A percentile compares a stretch with the other conserved stretches of the same genome.
phyloP scores from a whole-genome alignment of 257 asterid genomes.

The Marsdenia floribunda region DNA sequence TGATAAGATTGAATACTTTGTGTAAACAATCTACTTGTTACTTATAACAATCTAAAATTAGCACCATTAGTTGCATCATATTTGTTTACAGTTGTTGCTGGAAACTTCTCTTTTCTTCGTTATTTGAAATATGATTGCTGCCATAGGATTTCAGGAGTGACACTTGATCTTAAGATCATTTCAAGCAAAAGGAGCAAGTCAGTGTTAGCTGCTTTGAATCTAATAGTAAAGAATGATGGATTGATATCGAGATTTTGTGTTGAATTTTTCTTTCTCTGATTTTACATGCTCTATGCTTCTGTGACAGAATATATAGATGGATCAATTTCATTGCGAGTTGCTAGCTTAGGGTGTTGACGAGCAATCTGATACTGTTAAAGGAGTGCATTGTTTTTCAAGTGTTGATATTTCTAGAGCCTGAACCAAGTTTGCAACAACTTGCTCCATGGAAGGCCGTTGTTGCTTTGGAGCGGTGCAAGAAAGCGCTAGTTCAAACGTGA shows the following conservation, averaged over 20 bases:
- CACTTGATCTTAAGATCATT: neutral
- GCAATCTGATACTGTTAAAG: constrained; percentile 14
- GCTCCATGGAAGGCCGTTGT: constrained; percentile 20
- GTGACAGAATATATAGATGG: neutral
- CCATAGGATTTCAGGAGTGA: neutral
- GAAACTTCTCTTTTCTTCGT: neutral
- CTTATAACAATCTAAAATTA: neutral
- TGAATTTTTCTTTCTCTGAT: neutral
- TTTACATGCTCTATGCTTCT: neutral
- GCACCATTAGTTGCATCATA: neutral
- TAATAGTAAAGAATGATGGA: neutral
- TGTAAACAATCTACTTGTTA: neutral
- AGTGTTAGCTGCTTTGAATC: neutral
- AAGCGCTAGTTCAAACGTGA: constrained; percentile 24
- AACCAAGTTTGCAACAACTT: constrained; percentile 18
- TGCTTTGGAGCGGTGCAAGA: constrained; percentile 20
- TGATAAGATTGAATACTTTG: constrained; percentile 14
- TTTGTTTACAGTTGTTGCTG: neutral
- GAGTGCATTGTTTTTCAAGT: constrained; percentile 17
- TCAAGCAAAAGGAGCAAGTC: neutral
- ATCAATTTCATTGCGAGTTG: neutral
- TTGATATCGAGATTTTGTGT: neutral
- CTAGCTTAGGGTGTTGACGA: constrained; percentile 5
- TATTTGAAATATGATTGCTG: neutral
- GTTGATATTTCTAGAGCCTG: constrained; percentile 25